Evolutionary conservation across 306 rosid genomes (phyloP), one percentile per base, ranked within the genome.

Genomic region (Ammopiptanthus mongolicus): DNA sequence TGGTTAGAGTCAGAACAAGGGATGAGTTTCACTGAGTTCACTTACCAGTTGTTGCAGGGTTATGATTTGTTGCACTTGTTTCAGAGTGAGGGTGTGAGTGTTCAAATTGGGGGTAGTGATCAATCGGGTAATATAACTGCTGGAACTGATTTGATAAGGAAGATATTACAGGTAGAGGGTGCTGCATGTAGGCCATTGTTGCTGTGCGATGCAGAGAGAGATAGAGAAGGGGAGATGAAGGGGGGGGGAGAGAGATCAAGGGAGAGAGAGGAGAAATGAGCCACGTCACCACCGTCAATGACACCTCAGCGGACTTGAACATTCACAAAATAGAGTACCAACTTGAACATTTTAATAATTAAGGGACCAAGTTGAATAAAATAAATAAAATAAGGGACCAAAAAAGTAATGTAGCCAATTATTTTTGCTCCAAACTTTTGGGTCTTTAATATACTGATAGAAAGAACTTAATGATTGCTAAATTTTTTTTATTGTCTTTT

Each of bases 81-180:
- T 47, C 80, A 82, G 71, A 85, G 84, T 59, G 87, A 91, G 52
- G 96, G 98, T 4, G 87, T 91, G 65, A 88, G 8, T 84, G 98
- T 90, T 80, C 98, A 95, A 76, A 87, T 95, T 70, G 98, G 98
- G 23, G 98, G 98, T 7, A 91, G 97, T 50, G 97, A 95, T 81
- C 98, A 95, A 59, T 95, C 97, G 98, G 98, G 98, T 8, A 95
- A 95, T 69, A 95, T 95, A 71, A 95, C 96, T 36, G 97, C 97
- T 2, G 98, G 97, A 39, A 95, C 98, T 11, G 98, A 95, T 61
- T 85, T 95, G 50, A 88, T 95, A 76, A 76, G 93, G 37, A 95
- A 91, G 84, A 85, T 90, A 58, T 76, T 95, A 46, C 91, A 79
- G 28, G 89, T 71, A 0, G 96, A 95, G 65, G 92, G 90, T 5